These are phyloP conservation scores for Fusarium oligoseptatum DNA, from an alignment of 2,329 filamentous ascomycete genomes.

Conservation along the genomic window DNA sequence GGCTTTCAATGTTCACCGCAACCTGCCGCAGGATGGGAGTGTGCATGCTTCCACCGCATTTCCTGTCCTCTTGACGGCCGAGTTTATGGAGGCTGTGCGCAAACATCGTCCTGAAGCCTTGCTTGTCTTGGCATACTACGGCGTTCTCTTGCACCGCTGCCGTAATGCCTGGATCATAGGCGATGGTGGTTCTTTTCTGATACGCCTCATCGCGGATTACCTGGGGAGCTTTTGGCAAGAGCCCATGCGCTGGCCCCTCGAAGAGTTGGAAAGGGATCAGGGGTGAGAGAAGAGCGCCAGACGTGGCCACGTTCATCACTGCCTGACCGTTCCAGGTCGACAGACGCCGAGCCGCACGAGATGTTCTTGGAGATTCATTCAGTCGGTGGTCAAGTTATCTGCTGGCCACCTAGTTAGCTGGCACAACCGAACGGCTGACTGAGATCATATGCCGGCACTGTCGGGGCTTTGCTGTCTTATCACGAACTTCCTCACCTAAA, in stretches of 20 bases:
- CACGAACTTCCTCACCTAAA: background rate
- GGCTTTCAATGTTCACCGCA: slow-evolving; percentile 51
- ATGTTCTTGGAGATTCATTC: too few relatives aligned
- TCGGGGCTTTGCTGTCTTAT: background rate
- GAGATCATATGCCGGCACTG: background rate
- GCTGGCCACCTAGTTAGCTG: too few relatives aligned
- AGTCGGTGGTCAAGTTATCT: too few relatives aligned
- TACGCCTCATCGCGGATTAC: slow-evolving; percentile 50
- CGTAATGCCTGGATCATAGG: slow-evolving; percentile 57
- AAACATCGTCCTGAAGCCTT: slow-evolving; percentile 57
- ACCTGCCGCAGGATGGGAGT: slow-evolving; percentile 38
- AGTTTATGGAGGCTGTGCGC: slow-evolving; percentile 53
- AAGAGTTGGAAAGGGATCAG: slow-evolving; percentile 46
- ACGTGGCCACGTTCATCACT: background rate
- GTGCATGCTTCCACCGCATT: slow-evolving; percentile 52
- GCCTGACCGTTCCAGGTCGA: too few relatives aligned
- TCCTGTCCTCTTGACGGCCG: slow-evolving; percentile 48
- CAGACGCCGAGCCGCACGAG: background rate
- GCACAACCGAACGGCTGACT: background rate
- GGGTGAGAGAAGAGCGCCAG: slow-evolving; percentile 23
- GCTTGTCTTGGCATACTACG: slow-evolving; percentile 63
- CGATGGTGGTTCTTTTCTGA: slow-evolving; percentile 48
- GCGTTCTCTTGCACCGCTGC: slow-evolving; percentile 60
- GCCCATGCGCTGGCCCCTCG: slow-evolving; percentile 51
- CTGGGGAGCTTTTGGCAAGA: slow-evolving; percentile 52